These are phyloP conservation scores for Calonectria pauciramosa DNA, from an alignment of 2,329 filamentous ascomycete genomes.

Conservation along the genomic window DNA sequence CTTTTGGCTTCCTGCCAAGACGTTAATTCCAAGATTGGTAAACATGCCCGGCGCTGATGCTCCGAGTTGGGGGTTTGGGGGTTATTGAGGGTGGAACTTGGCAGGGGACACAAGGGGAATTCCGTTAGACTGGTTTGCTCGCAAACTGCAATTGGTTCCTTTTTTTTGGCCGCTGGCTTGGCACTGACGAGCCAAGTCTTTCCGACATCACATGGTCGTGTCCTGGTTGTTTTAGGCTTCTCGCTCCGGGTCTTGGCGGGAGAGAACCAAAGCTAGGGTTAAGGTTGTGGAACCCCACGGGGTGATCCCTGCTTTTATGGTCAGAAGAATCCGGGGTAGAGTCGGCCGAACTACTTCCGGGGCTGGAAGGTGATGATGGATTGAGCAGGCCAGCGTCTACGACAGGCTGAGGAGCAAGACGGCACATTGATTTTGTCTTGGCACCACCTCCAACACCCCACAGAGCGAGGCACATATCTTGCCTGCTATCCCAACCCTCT, in stretches of 20 bases:
- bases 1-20: not conserved
- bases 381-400: not conserved
- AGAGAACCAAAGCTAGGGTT: slow-evolving; percentile 7
- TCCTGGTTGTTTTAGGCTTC: slow-evolving; percentile 10
- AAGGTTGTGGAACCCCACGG: slow-evolving; percentile 26
- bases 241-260: slow-evolving; percentile 3
- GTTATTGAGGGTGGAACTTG: not conserved
- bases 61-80: slow-evolving; percentile 9
- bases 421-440: not conserved
- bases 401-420: not conserved
- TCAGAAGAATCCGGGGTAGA: not conserved
- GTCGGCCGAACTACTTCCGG: slow-evolving; percentile 11
- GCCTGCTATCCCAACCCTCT: not conserved
- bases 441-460: slow-evolving; percentile 16
- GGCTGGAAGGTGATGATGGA: not conserved
- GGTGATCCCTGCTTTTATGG: slow-evolving; percentile 15
- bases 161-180: not conserved
- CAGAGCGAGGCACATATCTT: slow-evolving; percentile 35
- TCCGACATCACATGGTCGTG: slow-evolving; percentile 1
- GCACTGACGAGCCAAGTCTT: not conserved
- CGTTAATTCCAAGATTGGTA: not conserved
- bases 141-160: not conserved
- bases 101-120: not conserved
- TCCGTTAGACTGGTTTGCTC: not conserved
- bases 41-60: slow-evolving; percentile 10